Base-by-base conservation (phyloP, 768 basidiomycete species). In the Serpula lacrymans region DNA sequence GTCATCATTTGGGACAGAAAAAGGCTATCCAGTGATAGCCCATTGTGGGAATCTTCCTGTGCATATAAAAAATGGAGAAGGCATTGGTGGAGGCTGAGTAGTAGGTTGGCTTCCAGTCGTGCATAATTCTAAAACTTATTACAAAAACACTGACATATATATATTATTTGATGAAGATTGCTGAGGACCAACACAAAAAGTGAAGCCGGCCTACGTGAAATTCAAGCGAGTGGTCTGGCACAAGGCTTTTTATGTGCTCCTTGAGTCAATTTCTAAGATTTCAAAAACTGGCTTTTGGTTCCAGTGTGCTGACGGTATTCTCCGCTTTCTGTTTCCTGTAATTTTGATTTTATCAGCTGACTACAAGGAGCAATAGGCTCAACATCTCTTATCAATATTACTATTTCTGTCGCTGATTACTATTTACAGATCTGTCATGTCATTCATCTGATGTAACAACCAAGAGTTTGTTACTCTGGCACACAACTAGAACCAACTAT, bases 341-440 rank as follows among this genome's bases (percentile, higher is more conserved):
- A 55, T 72, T 22, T 34, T 67, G 0, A 65, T 70, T 7, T 39
- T 69, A 2, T 63, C 61, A 7, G 59, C 68, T 21, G 69, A 72
- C 28, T 74, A 69, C 46, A 65, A 72, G 43, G 69, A 74, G 52
- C 63, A 65, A 70, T 71, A 59, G n/a, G 64, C 14, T 6, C 27
- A 30, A 9, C 48, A 9, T 26, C 38, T 33, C 24, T 21, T 20
- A 30, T n/a, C 5, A 17, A 31, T 22, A 25, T 45, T 37, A 14
- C 22, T 35, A 25, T 23, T 21, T 22, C 28, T 28, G 16, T 16
- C 22, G 10, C 34, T 11, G 18, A 31, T 21, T 26, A 30, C 13
- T 14, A n/a, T 10, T 6, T 41, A 12, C 43, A 68, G 65, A 33
- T 57, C 46, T 22, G 41, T 62, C 2, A 68, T 69, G 60, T 49